Percentiles rank a stretch among this genome's conserved stretches.
phyloP scores from a whole-genome alignment of 1,284 basidiomycete species.

The Rhizoctonia solani region DNA sequence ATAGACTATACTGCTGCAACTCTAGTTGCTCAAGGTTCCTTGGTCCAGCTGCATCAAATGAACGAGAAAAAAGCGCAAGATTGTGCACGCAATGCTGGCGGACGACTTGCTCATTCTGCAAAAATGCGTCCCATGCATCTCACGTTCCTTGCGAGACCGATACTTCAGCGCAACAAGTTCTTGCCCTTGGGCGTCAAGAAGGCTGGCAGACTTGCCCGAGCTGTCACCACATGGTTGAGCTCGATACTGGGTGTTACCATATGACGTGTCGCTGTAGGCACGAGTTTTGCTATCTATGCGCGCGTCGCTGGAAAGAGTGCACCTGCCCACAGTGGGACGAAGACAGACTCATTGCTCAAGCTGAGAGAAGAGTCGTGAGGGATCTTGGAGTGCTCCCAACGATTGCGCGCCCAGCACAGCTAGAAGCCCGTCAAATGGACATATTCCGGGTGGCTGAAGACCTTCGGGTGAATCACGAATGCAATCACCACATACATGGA shows the following conservation, averaged over 20 bases:
- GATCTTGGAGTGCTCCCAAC: constrained; percentile 43
- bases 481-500: constrained; percentile 49
- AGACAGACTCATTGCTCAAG: constrained; percentile 46
- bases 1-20: constrained; percentile 53
- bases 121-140: constrained; percentile 47
- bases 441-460: constrained; percentile 47
- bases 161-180: constrained; percentile 44
- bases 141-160: constrained; percentile 44
- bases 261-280: constrained; percentile 29
- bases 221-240: constrained; percentile 28
- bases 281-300: constrained; percentile 28
- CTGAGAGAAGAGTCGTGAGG: constrained; percentile 47
- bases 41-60: constrained; percentile 42
- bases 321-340: constrained; percentile 61
- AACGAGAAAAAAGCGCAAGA: neutral
- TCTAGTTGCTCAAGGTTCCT: constrained; percentile 58
- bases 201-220: constrained; percentile 29
- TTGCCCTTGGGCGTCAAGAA: constrained; percentile 48
- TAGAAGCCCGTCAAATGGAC: constrained; percentile 37
- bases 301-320: constrained; percentile 37
- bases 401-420: constrained; percentile 38
- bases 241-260: constrained; percentile 16
- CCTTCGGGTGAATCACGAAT: constrained; percentile 53
- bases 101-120: constrained; percentile 53
- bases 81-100: constrained; percentile 44